A percentile compares a stretch with the other conserved stretches of the same genome.
phyloP scores from a whole-genome alignment of 345 rosid species.

The Acer yangbiense region DNA sequence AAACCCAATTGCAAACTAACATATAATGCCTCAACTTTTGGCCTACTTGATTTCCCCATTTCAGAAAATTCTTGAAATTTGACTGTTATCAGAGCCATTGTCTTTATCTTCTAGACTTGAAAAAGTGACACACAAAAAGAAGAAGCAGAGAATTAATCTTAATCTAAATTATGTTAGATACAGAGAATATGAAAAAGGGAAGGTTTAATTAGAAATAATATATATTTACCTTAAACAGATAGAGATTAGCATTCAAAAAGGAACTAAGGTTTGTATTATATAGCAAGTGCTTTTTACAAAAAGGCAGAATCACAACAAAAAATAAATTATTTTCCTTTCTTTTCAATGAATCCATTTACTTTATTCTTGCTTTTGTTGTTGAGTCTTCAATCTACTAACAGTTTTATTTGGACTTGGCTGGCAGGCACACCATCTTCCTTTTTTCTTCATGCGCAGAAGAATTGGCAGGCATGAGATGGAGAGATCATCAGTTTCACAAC shows the following conservation, averaged over 20 bases:
- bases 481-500: not conserved
- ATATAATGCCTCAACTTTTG: not conserved
- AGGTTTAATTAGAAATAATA: too few relatives aligned
- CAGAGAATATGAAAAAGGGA: too few relatives aligned
- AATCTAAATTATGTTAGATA: too few relatives aligned
- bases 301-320: not conserved
- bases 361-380: not conserved
- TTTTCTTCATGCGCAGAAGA: slow-evolving; percentile 1
- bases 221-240: not conserved
- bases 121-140: too few relatives aligned
- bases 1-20: not conserved
- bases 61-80: not conserved
- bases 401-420: not conserved
- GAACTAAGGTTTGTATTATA: not conserved
- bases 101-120: too few relatives aligned
- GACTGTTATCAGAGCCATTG: not conserved
- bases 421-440: not conserved
- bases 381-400: slow-evolving; percentile 6
- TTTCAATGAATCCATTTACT: slow-evolving; percentile 10
- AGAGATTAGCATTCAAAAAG: not conserved
- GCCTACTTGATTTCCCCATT: not conserved
- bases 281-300: slow-evolving; percentile 6
- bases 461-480: slow-evolving; percentile 2
- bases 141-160: too few relatives aligned
- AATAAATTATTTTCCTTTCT: not conserved